Base-by-base conservation (phyloP, 129 eudicot species). In the Artemisia tridentata region DNA sequence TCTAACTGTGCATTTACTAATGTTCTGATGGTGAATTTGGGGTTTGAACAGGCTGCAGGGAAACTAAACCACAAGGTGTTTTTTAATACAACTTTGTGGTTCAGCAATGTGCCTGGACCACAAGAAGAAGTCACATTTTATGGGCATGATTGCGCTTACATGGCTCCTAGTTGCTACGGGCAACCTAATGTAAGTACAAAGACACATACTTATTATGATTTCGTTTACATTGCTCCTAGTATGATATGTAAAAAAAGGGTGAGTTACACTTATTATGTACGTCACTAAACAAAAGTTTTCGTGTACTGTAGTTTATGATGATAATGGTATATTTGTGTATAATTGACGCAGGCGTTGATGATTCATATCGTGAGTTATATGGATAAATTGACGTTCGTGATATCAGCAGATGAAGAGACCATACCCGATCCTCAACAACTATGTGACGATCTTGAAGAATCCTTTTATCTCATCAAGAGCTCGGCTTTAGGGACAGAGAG, bases 21-120 rank as follows among this genome's bases (percentile, higher is more conserved):
- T 11, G 31, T 15, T 18, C 46, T 7, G 13, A 16, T 3, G 55
- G 49, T 48, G 47, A 27, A 68, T 34, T 7, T 60, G 75, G 31
- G 23, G 47, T 62, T 62, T 58, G 31, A 63, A 73, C 80, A 81
- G 85, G 81, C 85, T 19, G 85, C 74, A 57, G 85, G 85, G 43
- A 81, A 69, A 64, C 81, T 81, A 27, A 81, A 76, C 79, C 83
- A 74, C 55, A 78, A 55, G 75, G 75, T 78, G 10, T 79, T 79
- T 61, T 74, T 70, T 38, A 74, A 78, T 1, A 82, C 86, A 74
- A 82, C 86, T 18, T 63, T 82, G 45, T 74, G 80, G 80, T 82
- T 82, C 68, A 78, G 78, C 60, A 82, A 82, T 46, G 86, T 82
- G 45, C 82, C 82, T 23, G 86, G 86, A 6, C 86, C 86, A 20